Evolutionary conservation across 495 filamentous ascomycete genomes (phyloP), one percentile per base, ranked within the genome.

Genomic region (Schizothecium vesticola): DNA sequence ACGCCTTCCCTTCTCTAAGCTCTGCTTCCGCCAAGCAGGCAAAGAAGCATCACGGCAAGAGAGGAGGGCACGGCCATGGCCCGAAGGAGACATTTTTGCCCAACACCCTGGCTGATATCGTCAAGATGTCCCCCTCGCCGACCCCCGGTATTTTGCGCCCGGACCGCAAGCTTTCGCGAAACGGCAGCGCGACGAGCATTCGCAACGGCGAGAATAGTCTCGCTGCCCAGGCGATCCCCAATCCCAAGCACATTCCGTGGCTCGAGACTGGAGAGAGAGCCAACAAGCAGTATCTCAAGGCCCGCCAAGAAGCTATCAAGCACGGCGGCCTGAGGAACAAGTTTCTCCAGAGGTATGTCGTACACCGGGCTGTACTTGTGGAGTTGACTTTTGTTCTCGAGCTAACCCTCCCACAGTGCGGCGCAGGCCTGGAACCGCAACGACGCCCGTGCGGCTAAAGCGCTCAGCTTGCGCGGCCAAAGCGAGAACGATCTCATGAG

Each of bases 361-460:
- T 61, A 31, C 6, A 9, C 19, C 19, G 16, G 43, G 24, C 19
- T 12, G 26, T 3, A 23, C 60, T 12, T 8, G 5, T 28, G 11
- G 19, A 10, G 19, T 9, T 36, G 33, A 33, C 23, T 22, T n/a
- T 25, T 24, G 61, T n/a, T 23, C 3, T 21, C 58, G 71, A 57
- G 55, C 72, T 83, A 61, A 82, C 74, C 28, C 9, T 25, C 28
- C 59, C 25, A 29, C 64, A 96, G 93, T 75, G 96, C 96, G 63
- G 94, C 95, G n/a, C 94, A 97, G 83, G 96, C 96, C n/a, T 99
- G 96, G 96, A 97, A 98, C 76, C 91, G 96, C 61, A 97, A 96
- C 74, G 96, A 99, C 77, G 94, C 96, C 24, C 89, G 96, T 70
- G 94, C 95, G 19, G 96, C 96, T 29, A 98, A 98, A 80, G 95